phyloP scores from a whole-genome alignment of 1,284 basidiomycete genomes.

The Naganishia liquefaciens region DNA sequence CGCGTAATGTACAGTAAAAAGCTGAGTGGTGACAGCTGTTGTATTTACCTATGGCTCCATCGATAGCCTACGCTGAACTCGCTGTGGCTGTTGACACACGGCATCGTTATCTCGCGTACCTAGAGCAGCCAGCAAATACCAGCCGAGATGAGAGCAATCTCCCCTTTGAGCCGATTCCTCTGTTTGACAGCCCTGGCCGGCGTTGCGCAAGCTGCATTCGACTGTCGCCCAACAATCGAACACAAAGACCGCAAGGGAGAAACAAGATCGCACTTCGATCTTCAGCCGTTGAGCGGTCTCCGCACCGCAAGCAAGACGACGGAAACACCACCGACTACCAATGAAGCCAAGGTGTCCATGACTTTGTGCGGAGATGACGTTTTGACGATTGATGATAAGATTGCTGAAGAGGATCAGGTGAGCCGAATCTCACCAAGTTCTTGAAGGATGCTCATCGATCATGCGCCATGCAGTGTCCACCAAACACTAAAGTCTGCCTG shows the following conservation, averaged over 20 bases:
- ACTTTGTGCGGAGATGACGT: constrained; percentile 43
- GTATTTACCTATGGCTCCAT: too few species aligned
- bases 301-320: constrained; percentile 39
- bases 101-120: too few species aligned
- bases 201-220: constrained; percentile 16
- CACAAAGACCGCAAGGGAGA: constrained; percentile 16
- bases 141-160: too few species aligned
- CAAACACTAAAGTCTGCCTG: constrained; percentile 47
- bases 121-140: too few species aligned
- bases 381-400: constrained; percentile 39
- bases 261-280: constrained; percentile 37
- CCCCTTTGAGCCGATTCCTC: not conserved
- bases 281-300: constrained; percentile 40
- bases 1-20: too few species aligned
- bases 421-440: constrained; percentile 16
- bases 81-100: too few species aligned
- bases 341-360: constrained; percentile 43
- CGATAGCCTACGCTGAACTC: too few species aligned
- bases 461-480: constrained; percentile 43
- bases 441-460: not conserved
- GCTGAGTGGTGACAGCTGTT: too few species aligned
- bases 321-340: constrained; percentile 49
- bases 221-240: constrained; percentile 21
- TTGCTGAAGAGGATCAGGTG: constrained; percentile 51
- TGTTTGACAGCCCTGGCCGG: constrained; percentile 1